A percentile compares a stretch with the other conserved stretches of the same genome.
Evolutionary conservation across 768 basidiomycete species (phyloP).

Genomic region (Gymnopilus dilepis): DNA sequence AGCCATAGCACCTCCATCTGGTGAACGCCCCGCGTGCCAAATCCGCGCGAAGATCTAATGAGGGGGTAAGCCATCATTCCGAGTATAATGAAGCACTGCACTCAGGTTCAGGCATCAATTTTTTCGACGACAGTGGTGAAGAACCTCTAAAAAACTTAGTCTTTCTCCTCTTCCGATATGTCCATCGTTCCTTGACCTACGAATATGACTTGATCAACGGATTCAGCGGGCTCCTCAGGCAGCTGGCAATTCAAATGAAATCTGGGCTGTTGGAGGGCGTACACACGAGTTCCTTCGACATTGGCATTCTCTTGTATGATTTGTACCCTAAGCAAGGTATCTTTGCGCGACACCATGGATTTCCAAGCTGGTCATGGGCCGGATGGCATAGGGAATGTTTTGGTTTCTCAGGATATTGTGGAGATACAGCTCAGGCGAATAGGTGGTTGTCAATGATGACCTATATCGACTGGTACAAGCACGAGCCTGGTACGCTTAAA

Average conservation of each 20-base stretch:
- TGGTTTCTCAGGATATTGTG: background rate
- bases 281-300: background rate
- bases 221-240: background rate
- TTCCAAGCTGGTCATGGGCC: constrained; percentile 10
- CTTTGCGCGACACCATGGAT: background rate
- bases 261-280: background rate
- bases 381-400: background rate
- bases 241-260: background rate
- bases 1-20: too few relatives aligned
- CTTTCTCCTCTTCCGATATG: too few relatives aligned
- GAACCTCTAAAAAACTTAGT: too few relatives aligned
- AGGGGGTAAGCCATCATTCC: too few relatives aligned
- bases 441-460: background rate
- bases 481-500: background rate
- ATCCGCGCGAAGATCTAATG: too few relatives aligned
- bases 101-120: too few relatives aligned
- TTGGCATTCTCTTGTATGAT: background rate
- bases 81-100: too few relatives aligned
- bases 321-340: background rate
- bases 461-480: constrained; percentile 6
- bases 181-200: too few relatives aligned
- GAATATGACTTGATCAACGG: too few relatives aligned
- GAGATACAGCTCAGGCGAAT: background rate
- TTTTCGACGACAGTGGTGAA: background rate
- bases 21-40: too few relatives aligned